A percentile compares a stretch with the other conserved stretches of the same genome.
Evolutionary conservation across 805 yeast genomes (phyloP).

Genomic region (Sugiyamaella lignohabitans): DNA sequence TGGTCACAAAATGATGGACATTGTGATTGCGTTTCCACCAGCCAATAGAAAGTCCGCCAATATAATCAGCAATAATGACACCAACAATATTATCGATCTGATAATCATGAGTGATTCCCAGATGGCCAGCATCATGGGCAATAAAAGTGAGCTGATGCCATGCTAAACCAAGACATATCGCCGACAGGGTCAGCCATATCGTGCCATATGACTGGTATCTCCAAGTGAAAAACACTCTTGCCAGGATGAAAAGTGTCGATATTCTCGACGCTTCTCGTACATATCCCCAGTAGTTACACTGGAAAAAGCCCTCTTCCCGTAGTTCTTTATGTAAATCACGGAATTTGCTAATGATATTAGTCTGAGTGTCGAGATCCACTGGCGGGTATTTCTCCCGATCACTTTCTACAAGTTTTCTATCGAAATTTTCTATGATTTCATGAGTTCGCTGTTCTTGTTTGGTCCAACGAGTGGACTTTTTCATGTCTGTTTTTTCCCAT

Average conservation of each 20-base stretch:
- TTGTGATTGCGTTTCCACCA: slow-evolving; percentile 96
- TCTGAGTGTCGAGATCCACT: slow-evolving; percentile 64
- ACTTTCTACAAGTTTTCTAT: slow-evolving; percentile 45
- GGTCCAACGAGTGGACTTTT: slow-evolving; percentile 3
- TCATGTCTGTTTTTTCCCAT: slow-evolving; percentile 7
- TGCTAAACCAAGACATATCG: slow-evolving; percentile 59
- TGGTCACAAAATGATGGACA: slow-evolving; percentile 87
- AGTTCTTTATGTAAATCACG: slow-evolving; percentile 51
- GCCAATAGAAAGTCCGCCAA: slow-evolving; percentile 84
- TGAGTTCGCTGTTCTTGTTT: slow-evolving; percentile 19
- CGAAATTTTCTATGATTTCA: slow-evolving; percentile 48
- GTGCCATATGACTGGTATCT: neutral
- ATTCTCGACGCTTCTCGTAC: slow-evolving; percentile 63
- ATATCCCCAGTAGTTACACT: slow-evolving; percentile 70
- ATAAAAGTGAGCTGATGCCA: slow-evolving; percentile 90
- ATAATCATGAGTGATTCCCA: slow-evolving; percentile 74
- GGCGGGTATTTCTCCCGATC: slow-evolving; percentile 57
- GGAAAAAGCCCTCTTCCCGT: slow-evolving; percentile 53
- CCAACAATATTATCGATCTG: slow-evolving; percentile 71
- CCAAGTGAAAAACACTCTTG: slow-evolving; percentile 40
- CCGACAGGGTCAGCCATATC: slow-evolving; percentile 46
- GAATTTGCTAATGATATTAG: slow-evolving; percentile 48
- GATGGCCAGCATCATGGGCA: slow-evolving; percentile 88
- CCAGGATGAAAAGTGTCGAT: slow-evolving; percentile 42
- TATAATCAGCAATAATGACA: slow-evolving; percentile 62